phyloP scores from a whole-genome alignment of 2,329 filamentous ascomycete species.

The Colletotrichum lupini region DNA sequence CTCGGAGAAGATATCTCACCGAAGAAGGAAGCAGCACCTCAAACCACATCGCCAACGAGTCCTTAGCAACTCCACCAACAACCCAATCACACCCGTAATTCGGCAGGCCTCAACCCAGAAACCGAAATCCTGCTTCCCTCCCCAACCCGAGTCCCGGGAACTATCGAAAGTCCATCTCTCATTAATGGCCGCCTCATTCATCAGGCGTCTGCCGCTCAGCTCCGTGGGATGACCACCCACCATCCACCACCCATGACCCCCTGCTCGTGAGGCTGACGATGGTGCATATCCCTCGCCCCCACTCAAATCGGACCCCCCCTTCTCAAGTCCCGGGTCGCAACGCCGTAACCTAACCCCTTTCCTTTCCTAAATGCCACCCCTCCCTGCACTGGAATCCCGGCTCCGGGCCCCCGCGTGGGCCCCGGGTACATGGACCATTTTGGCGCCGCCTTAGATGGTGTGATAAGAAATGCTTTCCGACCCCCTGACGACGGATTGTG shows the following conservation, averaged over 20 bases:
- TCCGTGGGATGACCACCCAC: background rate
- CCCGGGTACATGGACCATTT: too few species aligned
- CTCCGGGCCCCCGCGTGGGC: too few species aligned
- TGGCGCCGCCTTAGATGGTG: too few species aligned
- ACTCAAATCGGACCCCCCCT: background rate
- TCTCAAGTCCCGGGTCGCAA: too few species aligned
- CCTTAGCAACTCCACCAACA: background rate
- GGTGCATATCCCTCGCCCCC: background rate
- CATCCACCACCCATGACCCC: too few species aligned
- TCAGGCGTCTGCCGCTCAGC: background rate
- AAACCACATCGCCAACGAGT: background rate
- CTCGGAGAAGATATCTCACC: background rate
- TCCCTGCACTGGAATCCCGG: too few species aligned
- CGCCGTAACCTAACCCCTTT: too few species aligned
- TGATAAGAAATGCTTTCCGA: too few species aligned
- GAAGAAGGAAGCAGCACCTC: background rate
- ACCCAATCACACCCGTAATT: background rate
- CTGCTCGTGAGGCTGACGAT: background rate
- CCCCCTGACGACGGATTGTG: too few species aligned
- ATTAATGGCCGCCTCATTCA: background rate
- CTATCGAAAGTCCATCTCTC: background rate
- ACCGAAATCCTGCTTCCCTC: background rate
- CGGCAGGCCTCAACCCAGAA: background rate
- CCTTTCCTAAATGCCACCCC: too few species aligned
- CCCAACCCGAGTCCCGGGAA: background rate